A percentile compares a stretch with the other conserved stretches of the same genome.
Conservation (phyloP, 805 yeast genomes). For the Clavispora fructus region DNA sequence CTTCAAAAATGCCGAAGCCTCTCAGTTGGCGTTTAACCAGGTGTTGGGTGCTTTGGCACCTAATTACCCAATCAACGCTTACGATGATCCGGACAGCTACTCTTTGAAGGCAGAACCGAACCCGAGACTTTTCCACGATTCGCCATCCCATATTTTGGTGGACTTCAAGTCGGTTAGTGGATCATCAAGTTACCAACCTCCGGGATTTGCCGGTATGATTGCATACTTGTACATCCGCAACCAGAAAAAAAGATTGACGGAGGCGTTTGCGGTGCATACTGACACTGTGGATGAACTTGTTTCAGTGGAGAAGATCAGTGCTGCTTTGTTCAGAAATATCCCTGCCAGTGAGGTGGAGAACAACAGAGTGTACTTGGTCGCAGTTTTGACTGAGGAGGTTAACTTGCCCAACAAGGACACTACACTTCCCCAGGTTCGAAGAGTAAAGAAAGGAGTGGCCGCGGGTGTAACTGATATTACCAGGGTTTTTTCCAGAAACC, state of each 20-base stretch:
- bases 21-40: constrained; percentile 62
- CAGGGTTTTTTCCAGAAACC: constrained; percentile 63
- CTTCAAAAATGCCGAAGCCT: constrained; percentile 40
- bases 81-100: constrained; percentile 20
- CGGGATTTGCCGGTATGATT: constrained; percentile 64
- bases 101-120: constrained; percentile 43
- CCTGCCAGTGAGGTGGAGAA: constrained; percentile 61
- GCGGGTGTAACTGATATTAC: constrained; percentile 87
- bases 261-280: constrained; percentile 70
- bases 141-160: constrained; percentile 65
- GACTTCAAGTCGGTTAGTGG: constrained; percentile 68
- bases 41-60: constrained; percentile 67
- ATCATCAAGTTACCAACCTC: constrained; percentile 54
- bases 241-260: constrained; percentile 60
- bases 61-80: constrained; percentile 54
- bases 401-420: constrained; percentile 34
- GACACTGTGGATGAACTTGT: constrained; percentile 51
- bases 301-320: constrained; percentile 61
- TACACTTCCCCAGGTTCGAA: constrained; percentile 26
- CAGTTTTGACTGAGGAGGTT: constrained; percentile 67
- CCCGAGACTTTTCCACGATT: constrained; percentile 43
- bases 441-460: constrained; percentile 72
- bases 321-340: constrained; percentile 73
- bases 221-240: constrained; percentile 71
- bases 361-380: constrained; percentile 69